phyloP scores from a whole-genome alignment of 495 filamentous ascomycete species.

The Talaromyces trachyspermus region DNA sequence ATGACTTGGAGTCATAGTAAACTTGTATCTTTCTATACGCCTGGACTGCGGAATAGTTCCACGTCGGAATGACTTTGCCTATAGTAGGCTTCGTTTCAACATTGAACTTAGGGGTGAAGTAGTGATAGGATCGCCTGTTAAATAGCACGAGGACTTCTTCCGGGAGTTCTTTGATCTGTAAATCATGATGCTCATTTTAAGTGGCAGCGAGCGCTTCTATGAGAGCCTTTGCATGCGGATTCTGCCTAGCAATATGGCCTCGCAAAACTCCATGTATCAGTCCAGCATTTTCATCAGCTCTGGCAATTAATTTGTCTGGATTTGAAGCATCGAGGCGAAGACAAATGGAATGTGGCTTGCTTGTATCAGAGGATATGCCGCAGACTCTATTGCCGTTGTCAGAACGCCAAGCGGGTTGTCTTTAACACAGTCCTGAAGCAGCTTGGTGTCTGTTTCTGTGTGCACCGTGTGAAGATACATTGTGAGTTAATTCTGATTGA shows the following conservation, averaged over 20 bases:
- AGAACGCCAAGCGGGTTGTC: slow-evolving; percentile 48
- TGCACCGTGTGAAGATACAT: slow-evolving; percentile 47
- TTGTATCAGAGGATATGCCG: slow-evolving; percentile 38
- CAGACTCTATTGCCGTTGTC: slow-evolving; percentile 44
- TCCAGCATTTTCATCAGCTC: slow-evolving; percentile 12
- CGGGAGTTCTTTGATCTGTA: slow-evolving; percentile 14
- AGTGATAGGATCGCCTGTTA: slow-evolving; percentile 31
- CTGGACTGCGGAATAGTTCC: slow-evolving; percentile 54
- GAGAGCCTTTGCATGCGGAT: slow-evolving; percentile 43
- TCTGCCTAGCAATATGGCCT: slow-evolving; percentile 43
- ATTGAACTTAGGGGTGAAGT: slow-evolving; percentile 46
- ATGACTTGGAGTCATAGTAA: slow-evolving; percentile 31
- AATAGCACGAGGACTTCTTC: slow-evolving; percentile 42
- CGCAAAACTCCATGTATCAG: slow-evolving; percentile 21
- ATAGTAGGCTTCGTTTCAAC: slow-evolving; percentile 45
- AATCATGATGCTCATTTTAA: slow-evolving; percentile 14
- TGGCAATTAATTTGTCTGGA: slow-evolving; percentile 13
- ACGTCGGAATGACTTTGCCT: slow-evolving; percentile 54
- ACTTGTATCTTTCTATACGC: slow-evolving; percentile 45
- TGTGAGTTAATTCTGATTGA: background rate
- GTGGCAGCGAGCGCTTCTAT: slow-evolving; percentile 23
- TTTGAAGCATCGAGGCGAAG: slow-evolving; percentile 37
- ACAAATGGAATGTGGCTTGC: slow-evolving; percentile 50
- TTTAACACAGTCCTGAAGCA: slow-evolving; percentile 40
- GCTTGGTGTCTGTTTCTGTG: slow-evolving; percentile 31